These are phyloP conservation scores for Leucosporidium creatinivorum DNA, from an alignment of 768 basidiomycete genomes.

Conservation along the genomic window DNA sequence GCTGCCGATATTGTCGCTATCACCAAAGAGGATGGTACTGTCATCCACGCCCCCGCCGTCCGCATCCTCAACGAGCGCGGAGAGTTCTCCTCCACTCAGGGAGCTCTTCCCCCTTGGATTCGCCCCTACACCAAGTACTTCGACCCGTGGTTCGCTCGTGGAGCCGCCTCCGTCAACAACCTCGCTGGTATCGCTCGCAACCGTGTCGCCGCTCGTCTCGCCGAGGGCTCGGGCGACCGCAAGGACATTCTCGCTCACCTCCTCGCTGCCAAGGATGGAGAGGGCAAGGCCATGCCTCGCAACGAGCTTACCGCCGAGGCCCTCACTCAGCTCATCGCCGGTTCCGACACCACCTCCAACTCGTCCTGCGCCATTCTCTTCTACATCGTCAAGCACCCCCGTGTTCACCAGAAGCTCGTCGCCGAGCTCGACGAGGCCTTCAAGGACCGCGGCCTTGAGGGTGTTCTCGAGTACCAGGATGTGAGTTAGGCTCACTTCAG, in stretches of 20 bases:
- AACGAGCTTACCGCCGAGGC: conserved; percentile 83
- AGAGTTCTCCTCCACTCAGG: conserved; percentile 77
- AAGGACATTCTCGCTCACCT: conserved; percentile 75
- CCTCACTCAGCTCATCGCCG: conserved; percentile 73
- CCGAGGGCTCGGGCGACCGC: conserved; percentile 54
- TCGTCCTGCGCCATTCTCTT: conserved; percentile 85
- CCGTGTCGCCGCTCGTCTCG: conserved; percentile 63
- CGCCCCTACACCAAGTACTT: conserved; percentile 39
- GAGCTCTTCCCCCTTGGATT: conserved; percentile 64
- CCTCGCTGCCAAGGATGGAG: conserved; percentile 65
- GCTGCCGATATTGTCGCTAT: conserved; percentile 48
- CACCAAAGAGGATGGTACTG: conserved; percentile 39
- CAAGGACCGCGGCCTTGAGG: conserved; percentile 20
- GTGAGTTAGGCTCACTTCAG: conserved; percentile 41
- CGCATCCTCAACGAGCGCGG: conserved; percentile 77
- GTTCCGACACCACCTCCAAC: conserved; percentile 89
- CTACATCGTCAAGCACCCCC: conserved; percentile 63
- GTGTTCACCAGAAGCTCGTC: conserved; percentile 63
- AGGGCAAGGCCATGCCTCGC: conserved; percentile 68
- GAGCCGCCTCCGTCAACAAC: conserved; percentile 46
- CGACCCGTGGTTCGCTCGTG: conserved; percentile 66
- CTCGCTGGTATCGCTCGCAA: conserved; percentile 55
- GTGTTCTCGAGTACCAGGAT: conserved; percentile 56
- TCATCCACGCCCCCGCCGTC: conserved; percentile 60
- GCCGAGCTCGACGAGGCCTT: conserved; percentile 62